phyloP scores from a whole-genome alignment of 805 yeast species.

The Myxozyma sirexii region DNA sequence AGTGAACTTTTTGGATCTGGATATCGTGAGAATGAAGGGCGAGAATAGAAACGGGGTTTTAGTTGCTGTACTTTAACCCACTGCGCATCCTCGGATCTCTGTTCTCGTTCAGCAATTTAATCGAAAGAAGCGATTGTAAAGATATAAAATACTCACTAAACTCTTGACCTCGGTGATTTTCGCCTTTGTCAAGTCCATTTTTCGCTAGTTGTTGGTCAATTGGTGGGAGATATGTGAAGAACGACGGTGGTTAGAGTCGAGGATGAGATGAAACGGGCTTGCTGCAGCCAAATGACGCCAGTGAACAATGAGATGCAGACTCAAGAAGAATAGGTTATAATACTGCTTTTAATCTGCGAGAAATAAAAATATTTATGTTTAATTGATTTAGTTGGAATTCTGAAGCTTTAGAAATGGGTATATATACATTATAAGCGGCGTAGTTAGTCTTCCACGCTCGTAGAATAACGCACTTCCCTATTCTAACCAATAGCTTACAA shows the following conservation, averaged over 20 bases:
- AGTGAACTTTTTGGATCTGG: conserved; percentile 61
- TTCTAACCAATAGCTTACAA: background rate
- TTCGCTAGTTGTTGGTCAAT: background rate
- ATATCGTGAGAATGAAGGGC: conserved; percentile 34
- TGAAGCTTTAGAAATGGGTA: no score
- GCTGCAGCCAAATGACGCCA: no score
- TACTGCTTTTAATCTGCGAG: no score
- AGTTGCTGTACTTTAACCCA: conserved; percentile 56
- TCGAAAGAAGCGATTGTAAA: background rate
- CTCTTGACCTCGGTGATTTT: conserved; percentile 27
- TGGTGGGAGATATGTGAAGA: background rate
- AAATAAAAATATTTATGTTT: no score
- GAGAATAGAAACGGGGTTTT: no score
- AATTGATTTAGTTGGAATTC: no score
- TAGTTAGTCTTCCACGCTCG: no score
- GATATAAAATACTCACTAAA: conserved; percentile 14
- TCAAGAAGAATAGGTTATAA: no score
- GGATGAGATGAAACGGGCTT: no score
- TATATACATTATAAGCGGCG: no score
- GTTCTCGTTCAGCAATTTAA: background rate
- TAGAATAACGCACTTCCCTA: no score
- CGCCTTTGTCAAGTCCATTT: conserved; percentile 17
- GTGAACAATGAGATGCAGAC: no score
- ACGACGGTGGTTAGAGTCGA: background rate
- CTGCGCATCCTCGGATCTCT: conserved; percentile 53